phyloP scores from a whole-genome alignment of 192 early-diverging fungal species.

The Coemansia sp. region DNA sequence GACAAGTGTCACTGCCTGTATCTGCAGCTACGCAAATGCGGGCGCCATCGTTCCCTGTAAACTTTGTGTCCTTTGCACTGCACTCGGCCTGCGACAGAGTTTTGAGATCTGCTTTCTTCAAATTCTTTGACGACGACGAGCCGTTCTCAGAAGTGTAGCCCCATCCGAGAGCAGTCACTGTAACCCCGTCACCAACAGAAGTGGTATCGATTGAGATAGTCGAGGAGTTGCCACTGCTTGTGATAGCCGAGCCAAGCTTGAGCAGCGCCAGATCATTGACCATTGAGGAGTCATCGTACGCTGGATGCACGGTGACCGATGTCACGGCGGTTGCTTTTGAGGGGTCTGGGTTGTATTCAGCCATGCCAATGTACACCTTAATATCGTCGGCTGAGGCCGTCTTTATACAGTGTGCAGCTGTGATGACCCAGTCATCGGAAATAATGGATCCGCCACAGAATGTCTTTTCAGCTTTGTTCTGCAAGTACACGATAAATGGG shows the following conservation, averaged over 20 bases:
- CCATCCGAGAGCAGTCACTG: conserved; percentile 51
- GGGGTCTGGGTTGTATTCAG: conserved; percentile 33
- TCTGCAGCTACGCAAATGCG: conserved; percentile 51
- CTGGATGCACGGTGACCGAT: conserved; percentile 47
- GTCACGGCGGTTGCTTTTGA: conserved; percentile 25
- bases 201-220: conserved; percentile 27
- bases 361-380: conserved; percentile 34
- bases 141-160: conserved; percentile 40
- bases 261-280: conserved; percentile 56
- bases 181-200: conserved; percentile 37
- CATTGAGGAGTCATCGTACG: conserved; percentile 51
- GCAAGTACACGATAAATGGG: conserved; percentile 50
- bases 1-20: conserved; percentile 43
- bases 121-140: conserved; percentile 27
- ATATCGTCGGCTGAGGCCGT: conserved; percentile 20
- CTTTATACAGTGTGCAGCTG: conserved; percentile 58
- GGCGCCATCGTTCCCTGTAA: conserved; percentile 43
- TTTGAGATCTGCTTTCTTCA: conserved; percentile 35
- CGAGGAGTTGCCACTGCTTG: conserved; percentile 15
- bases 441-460: conserved; percentile 56
- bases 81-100: conserved; percentile 39
- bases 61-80: conserved; percentile 42
- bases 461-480: conserved; percentile 29
- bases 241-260: conserved; percentile 18
- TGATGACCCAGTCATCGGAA: conserved; percentile 49